Conservation (phyloP, 768 basidiomycete species). For the Rhizopogon vesiculosus region DNA sequence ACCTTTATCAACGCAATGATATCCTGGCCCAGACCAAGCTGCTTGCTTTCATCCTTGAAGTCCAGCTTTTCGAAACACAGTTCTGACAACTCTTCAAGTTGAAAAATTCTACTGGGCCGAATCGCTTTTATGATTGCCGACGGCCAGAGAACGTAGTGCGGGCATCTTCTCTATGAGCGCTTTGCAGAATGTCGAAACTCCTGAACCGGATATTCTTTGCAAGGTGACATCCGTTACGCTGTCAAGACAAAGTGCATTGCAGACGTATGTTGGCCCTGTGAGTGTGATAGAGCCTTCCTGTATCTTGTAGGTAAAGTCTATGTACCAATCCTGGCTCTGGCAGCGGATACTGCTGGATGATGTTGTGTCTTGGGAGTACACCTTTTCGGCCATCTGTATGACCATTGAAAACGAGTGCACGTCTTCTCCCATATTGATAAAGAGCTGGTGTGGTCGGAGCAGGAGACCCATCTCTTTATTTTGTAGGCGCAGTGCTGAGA, state of each 20-base stretch:
- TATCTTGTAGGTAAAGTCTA: background rate
- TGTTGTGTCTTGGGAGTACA: no score
- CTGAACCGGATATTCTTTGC: background rate
- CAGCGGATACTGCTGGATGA: background rate
- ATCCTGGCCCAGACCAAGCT: background rate
- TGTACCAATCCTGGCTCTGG: background rate
- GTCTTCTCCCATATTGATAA: background rate
- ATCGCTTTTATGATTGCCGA: no score
- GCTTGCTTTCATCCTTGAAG: no score
- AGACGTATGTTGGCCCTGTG: background rate
- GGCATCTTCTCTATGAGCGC: background rate
- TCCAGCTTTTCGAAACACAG: no score
- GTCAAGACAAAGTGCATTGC: background rate
- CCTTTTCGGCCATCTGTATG: background rate
- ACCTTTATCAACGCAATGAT: background rate
- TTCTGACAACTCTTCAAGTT: no score
- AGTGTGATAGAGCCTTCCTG: background rate
- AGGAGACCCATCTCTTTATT: background rate
- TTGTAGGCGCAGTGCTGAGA: background rate
- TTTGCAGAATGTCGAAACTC: background rate
- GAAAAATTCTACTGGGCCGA: no score
- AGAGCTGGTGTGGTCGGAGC: background rate
- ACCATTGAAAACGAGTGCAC: background rate
- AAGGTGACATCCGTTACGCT: background rate
- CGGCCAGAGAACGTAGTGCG: background rate